Evolutionary conservation across 495 filamentous ascomycete species (phyloP).

Genomic region (Xylaria palmicola): DNA sequence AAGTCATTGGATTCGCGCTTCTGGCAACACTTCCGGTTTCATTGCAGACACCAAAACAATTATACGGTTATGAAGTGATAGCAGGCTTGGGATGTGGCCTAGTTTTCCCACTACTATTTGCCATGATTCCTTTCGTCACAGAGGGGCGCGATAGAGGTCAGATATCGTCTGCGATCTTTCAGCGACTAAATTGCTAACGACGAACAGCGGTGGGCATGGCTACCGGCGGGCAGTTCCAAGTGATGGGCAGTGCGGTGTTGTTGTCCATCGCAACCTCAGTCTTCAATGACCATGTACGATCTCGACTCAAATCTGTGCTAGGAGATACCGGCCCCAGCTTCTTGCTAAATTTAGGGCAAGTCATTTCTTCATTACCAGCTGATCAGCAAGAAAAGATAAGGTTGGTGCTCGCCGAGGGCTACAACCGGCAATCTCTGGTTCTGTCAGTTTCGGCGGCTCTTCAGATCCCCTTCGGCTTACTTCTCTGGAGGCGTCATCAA

Average conservation of each 20-base stretch:
- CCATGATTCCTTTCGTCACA: constrained; percentile 10
- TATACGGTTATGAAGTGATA: constrained; percentile 35
- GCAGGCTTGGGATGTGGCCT: constrained; percentile 34
- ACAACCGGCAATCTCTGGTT: constrained; percentile 21
- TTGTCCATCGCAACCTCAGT: constrained; percentile 21
- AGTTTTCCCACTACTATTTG: constrained; percentile 15
- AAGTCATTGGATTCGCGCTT: constrained; percentile 17
- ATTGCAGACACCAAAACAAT: constrained; percentile 16
- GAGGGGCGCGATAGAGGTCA: constrained; percentile 11
- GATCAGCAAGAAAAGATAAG: no score
- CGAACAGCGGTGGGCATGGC: constrained; percentile 19
- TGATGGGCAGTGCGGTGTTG: constrained; percentile 18
- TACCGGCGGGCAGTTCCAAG: constrained; percentile 14
- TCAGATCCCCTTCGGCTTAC: constrained; percentile 17
- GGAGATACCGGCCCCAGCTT: neutral
- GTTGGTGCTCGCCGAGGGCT: constrained; percentile 11
- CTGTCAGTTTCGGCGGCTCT: constrained; percentile 14
- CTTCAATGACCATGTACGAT: constrained; percentile 17
- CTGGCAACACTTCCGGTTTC: constrained; percentile 6
- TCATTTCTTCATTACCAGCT: no score
- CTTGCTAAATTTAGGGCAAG: neutral
- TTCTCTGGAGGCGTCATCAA: constrained; percentile 23
- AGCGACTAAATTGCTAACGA: neutral
- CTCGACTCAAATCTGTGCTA: constrained; percentile 1
- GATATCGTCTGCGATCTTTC: neutral